phyloP scores from a whole-genome alignment of 225 moss, liverwort and hornwort genomes.

The Asterella californica region DNA sequence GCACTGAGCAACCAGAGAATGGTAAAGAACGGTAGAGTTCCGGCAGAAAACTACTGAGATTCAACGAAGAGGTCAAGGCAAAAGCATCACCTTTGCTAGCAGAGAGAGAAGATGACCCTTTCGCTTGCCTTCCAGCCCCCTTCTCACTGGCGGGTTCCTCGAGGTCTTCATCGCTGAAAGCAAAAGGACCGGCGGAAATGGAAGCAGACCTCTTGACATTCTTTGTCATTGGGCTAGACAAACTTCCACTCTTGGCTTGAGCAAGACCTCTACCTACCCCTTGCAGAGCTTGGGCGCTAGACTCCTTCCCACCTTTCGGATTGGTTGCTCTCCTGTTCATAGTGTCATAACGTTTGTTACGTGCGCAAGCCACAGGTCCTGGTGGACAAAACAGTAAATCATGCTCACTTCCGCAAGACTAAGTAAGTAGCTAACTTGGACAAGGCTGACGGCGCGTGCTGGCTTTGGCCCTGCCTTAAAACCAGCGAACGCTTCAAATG shows the following conservation, averaged over 20 bases:
- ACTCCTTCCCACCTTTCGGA: conserved; percentile 35
- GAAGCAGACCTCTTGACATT: conserved; percentile 33
- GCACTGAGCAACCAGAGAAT: not conserved
- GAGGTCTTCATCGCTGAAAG: conserved; percentile 42
- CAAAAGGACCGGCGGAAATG: conserved; percentile 38
- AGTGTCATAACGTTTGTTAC: not conserved
- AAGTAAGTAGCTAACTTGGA: too few species aligned
- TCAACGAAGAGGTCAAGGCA: not conserved
- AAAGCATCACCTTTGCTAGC: conserved; percentile 28
- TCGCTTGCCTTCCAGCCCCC: conserved; percentile 24
- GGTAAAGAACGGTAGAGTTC: not conserved
- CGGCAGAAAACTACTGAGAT: not conserved
- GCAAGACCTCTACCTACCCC: conserved; percentile 42
- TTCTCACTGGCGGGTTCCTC: conserved; percentile 27
- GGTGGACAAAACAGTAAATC: too few species aligned
- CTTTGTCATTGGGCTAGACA: conserved; percentile 36
- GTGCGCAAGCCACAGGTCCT: too few species aligned
- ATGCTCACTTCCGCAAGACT: too few species aligned
- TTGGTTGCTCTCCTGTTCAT: conserved; percentile 34
- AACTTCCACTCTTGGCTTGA: conserved; percentile 41
- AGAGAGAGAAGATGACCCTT: conserved; percentile 19
- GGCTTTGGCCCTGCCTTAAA: too few species aligned
- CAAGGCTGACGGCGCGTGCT: too few species aligned
- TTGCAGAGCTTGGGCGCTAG: conserved; percentile 36
- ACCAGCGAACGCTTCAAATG: not conserved